A percentile compares a stretch with the other conserved stretches of the same genome.
These are phyloP conservation scores for Scheffersomyces coipomensis DNA, from an alignment of 805 yeast genomes.

Conservation along the genomic window DNA sequence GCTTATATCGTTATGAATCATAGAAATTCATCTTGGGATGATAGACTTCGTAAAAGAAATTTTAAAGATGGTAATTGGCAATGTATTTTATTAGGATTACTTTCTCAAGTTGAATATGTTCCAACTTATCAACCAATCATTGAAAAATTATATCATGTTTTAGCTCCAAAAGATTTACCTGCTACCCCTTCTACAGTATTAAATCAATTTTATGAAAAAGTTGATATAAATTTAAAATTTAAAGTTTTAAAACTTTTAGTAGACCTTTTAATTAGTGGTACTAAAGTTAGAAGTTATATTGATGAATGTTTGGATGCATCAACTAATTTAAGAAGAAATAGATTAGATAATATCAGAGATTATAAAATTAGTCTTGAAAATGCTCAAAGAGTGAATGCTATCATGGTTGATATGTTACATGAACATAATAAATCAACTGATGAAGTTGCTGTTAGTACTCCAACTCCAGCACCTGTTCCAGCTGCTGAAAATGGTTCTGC, in stretches of 20 bases:
- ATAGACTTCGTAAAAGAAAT: constrained; percentile 66
- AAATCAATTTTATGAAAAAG: constrained; percentile 52
- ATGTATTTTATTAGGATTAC: constrained; percentile 68
- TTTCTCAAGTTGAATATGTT: constrained; percentile 58
- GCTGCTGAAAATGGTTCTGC: constrained; percentile 3
- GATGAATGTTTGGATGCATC: constrained; percentile 69
- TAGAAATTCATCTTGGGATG: constrained; percentile 72
- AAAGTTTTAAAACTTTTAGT: constrained; percentile 60
- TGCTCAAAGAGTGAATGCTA: constrained; percentile 35
- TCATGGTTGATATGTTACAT: constrained; percentile 17
- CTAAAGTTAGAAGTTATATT: constrained; percentile 57
- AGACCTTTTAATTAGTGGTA: constrained; percentile 58
- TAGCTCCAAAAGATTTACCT: constrained; percentile 56
- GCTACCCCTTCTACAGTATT: constrained; percentile 51
- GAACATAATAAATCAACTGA: background rate
- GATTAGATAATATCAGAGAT: constrained; percentile 65
- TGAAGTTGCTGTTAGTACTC: background rate
- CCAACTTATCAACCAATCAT: constrained; percentile 53
- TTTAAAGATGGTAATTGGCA: constrained; percentile 89
- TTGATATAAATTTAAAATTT: constrained; percentile 55
- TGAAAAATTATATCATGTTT: constrained; percentile 44
- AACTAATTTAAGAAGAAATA: constrained; percentile 59
- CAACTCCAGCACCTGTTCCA: background rate
- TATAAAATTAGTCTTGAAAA: constrained; percentile 51
- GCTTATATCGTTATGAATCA: constrained; percentile 52